Conservation (phyloP, 768 basidiomycete species). For the Tricholoma bakamatsutake region DNA sequence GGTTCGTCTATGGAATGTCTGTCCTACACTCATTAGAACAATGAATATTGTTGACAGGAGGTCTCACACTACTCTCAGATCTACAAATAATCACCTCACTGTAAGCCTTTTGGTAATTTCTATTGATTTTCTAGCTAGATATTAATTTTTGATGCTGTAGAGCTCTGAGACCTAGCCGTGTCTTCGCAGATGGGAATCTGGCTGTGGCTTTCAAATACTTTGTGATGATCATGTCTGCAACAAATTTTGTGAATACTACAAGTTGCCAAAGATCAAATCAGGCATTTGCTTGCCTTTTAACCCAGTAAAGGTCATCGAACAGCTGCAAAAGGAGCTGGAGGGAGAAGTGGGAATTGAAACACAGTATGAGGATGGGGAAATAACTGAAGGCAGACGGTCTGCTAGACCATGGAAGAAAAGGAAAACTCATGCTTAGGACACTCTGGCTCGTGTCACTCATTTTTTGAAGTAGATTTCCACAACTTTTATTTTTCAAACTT, state of each 20-base stretch:
- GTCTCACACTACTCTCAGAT: not conserved
- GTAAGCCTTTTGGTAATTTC: not conserved
- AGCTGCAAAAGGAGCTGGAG: not conserved
- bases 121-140: not conserved
- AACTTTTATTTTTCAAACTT: not conserved
- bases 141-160: not conserved
- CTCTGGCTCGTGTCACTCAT: not conserved
- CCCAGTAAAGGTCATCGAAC: not conserved
- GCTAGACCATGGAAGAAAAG: not conserved
- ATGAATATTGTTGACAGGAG: not conserved
- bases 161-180: not conserved
- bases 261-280: not conserved
- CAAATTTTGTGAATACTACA: not conserved
- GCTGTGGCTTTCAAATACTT: not conserved
- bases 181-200: not conserved
- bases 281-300: not conserved
- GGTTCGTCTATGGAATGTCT: not conserved
- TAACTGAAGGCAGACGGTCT: not conserved
- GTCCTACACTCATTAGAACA: not conserved
- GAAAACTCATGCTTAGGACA: not conserved
- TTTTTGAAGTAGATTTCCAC: not conserved
- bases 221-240: not conserved
- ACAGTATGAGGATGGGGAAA: not conserved
- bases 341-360: not conserved
- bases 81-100: not conserved